Percentiles rank a stretch among this genome's conserved stretches.
These are phyloP conservation scores for Parsonsia alboflavescens DNA, from an alignment of 257 asterid species.

Conservation along the genomic window DNA sequence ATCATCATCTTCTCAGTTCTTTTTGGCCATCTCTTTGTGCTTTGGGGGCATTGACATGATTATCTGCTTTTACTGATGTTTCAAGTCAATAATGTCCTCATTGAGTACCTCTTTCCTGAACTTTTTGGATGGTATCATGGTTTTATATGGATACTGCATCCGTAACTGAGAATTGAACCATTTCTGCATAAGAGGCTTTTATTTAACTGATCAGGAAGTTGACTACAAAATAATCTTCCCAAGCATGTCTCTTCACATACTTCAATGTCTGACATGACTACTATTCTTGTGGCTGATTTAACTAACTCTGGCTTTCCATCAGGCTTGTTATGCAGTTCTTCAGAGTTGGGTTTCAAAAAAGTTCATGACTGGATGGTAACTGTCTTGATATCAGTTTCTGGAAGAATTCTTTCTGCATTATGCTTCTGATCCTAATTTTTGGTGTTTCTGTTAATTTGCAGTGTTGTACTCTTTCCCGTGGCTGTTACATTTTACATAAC, in stretches of 20 bases:
- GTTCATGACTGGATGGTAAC: constrained; percentile 99
- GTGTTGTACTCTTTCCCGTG: constrained; percentile 92
- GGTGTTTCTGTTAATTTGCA: constrained; percentile 34
- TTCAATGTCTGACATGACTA: neutral
- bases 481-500: constrained; percentile 93
- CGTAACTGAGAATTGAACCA: neutral
- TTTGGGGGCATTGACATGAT: neutral
- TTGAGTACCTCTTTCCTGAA: neutral
- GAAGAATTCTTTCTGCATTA: neutral
- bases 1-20: no score
- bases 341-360: constrained; percentile 98
- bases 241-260: neutral
- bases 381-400: constrained; percentile 10
- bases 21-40: neutral
- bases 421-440: constrained; percentile 5
- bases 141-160: neutral
- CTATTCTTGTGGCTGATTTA: neutral
- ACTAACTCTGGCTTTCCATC: constrained; percentile 30
- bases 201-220: neutral
- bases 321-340: constrained; percentile 98
- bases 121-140: neutral
- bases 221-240: neutral
- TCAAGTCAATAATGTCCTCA: neutral
- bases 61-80: neutral
- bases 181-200: neutral